Base-by-base conservation (phyloP, 495 filamentous ascomycete species). In the Usnea hakonensis region DNA sequence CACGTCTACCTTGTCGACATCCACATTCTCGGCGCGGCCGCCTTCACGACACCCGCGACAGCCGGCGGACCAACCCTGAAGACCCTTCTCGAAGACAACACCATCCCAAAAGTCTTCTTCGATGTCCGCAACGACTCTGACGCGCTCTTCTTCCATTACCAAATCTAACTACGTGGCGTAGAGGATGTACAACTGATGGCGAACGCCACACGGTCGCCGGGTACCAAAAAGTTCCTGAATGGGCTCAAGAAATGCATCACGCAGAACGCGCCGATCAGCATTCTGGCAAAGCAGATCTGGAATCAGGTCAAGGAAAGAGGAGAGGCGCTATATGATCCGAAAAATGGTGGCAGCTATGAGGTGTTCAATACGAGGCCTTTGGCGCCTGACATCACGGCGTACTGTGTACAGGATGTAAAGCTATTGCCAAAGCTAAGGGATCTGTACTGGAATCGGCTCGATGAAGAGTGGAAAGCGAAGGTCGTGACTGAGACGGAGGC, bases 121-220 rank as follows among this genome's bases (percentile, higher is more conserved):
- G 74, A 76, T 61, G 69, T 75, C 48, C 71, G 74, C 17, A 72
- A 79, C 62, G 80, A 84, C 62, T 80, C 83, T 0, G 80, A 86
- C 60, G 83, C 81, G 2, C 66, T 87, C 0, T 83, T 72, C 59
- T 55, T 57, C 54, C 80, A 77, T 23, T 84, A 68, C 63, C 48
- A 65, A 6, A 66, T 81, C 33, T 35, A 62, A 0, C 67, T 81
- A 0, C 63, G 48, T 1, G 79, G 81, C 0, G 63, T 84, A 2
- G 40, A 75, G 2, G 82, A 85, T 61, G 44, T 87, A 13, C 84
- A 87, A 67, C 73, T 86, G 1, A 79, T 87, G 77, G 79, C 86
- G 58, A 57, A 73, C 7, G 79, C 76, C 8, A 71, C 70, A 1
- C 67, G 83, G 9, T 57, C 60, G 21, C 28, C 58, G 37, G 64